A percentile compares a stretch with the other conserved stretches of the same genome.
Evolutionary conservation across 2,329 filamentous ascomycete genomes (phyloP).

Genomic region (Sclerotinia minor): DNA sequence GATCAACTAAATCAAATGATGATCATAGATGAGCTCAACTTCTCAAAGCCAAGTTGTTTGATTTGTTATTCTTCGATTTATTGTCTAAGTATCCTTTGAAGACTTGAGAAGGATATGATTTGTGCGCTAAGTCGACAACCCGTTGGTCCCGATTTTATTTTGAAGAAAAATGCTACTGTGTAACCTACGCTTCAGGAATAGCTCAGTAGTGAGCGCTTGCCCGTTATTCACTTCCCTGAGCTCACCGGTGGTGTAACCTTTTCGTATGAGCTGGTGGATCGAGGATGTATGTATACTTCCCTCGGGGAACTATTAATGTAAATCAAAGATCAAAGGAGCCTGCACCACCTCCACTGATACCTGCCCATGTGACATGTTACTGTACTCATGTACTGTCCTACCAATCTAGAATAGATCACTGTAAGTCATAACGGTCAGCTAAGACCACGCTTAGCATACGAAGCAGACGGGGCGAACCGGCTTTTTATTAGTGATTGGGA

Average conservation of each 20-base stretch:
- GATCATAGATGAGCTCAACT: not conserved
- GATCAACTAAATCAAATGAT: not conserved
- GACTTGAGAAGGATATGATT: not conserved
- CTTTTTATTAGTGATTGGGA: not conserved
- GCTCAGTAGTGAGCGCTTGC: not conserved
- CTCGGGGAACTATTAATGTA: too few relatives aligned
- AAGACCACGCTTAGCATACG: too few relatives aligned
- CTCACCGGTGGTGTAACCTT: too few relatives aligned
- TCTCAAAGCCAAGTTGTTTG: not conserved
- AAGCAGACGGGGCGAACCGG: conserved; percentile 2
- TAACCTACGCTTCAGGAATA: too few relatives aligned
- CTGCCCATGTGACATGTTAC: not conserved
- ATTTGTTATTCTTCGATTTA: not conserved
- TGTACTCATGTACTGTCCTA: not conserved
- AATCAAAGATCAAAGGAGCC: not conserved
- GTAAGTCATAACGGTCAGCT: conserved; percentile 11
- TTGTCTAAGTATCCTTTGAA: not conserved
- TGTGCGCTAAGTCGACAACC: too few relatives aligned
- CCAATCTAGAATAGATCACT: conserved; percentile 2
- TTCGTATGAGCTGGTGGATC: not conserved
- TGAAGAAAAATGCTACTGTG: too few relatives aligned
- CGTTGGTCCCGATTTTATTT: not conserved
- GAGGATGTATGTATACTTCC: not conserved
- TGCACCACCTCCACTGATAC: not conserved
- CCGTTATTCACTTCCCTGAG: not conserved